These are phyloP conservation scores for Ulota crispa DNA, from an alignment of 225 moss, liverwort and hornwort genomes.

Conservation along the genomic window DNA sequence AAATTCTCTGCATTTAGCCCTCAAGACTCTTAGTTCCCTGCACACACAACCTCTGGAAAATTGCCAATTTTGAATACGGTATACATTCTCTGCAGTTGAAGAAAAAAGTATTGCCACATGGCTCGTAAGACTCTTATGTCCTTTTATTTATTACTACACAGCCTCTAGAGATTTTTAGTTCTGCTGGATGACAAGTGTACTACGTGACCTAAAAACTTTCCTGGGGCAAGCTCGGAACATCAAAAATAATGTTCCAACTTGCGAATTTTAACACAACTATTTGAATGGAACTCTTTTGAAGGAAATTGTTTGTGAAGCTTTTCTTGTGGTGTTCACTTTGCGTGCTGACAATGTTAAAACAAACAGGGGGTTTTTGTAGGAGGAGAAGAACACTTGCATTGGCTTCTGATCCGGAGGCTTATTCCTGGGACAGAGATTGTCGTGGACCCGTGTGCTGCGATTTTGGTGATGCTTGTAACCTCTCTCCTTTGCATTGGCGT, in stretches of 20 bases:
- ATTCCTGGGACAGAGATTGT: constrained; percentile 44
- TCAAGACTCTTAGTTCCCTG: not conserved
- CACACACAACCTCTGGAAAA: not conserved
- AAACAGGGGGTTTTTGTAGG: constrained; percentile 83
- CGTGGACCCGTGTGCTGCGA: constrained; percentile 80
- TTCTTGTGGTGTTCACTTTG: not conserved
- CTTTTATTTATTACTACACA: not conserved
- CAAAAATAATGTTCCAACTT: not conserved
- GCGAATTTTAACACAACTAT: not conserved
- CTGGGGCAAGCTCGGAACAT: not conserved
- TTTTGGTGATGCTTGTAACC: constrained; percentile 68
- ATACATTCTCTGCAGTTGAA: not conserved
- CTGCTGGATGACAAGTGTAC: not conserved
- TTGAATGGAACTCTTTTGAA: not conserved
- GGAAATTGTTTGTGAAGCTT: too few relatives aligned
- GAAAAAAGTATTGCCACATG: not conserved
- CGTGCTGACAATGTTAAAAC: not conserved
- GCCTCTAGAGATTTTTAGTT: not conserved
- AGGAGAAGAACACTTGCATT: constrained; percentile 68
- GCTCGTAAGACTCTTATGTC: not conserved
- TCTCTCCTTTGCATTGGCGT: constrained; percentile 74
- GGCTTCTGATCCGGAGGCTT: constrained; percentile 52
- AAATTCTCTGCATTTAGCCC: not conserved
- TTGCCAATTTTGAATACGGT: not conserved
- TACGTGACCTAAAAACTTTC: not conserved